phyloP scores from a whole-genome alignment of 768 basidiomycete genomes.

The Suillus cothurnatus region DNA sequence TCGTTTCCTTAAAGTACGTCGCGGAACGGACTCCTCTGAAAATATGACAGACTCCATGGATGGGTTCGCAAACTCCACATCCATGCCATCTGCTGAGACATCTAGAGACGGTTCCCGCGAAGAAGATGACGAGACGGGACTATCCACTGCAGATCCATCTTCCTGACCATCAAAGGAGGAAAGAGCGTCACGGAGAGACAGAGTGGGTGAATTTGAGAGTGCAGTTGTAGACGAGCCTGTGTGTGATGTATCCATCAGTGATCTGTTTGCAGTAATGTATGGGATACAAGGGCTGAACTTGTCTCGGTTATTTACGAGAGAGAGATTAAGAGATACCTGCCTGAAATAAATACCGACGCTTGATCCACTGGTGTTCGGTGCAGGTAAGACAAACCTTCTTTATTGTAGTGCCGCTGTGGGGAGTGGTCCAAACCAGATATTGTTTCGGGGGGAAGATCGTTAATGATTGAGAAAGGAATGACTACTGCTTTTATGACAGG shows the following conservation, averaged over 20 bases:
- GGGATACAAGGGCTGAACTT: neutral
- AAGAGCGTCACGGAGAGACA: slow-evolving; percentile 34
- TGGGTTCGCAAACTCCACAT: slow-evolving; percentile 24
- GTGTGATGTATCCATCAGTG: slow-evolving; percentile 7
- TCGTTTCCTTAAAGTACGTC: slow-evolving; percentile 32
- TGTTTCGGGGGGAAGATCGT: slow-evolving; percentile 9
- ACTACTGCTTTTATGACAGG: slow-evolving; percentile 8
- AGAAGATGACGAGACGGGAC: slow-evolving; percentile 34
- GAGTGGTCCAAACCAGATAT: slow-evolving; percentile 16
- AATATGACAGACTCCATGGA: slow-evolving; percentile 29
- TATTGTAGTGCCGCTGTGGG: slow-evolving; percentile 17
- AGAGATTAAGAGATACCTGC: slow-evolving; percentile 12
- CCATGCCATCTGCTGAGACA: slow-evolving; percentile 25
- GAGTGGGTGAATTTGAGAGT: slow-evolving; percentile 28
- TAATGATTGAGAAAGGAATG: slow-evolving; percentile 12
- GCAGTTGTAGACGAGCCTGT: slow-evolving; percentile 24
- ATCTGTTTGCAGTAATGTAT: slow-evolving; percentile 1
- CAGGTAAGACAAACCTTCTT: slow-evolving; percentile 13
- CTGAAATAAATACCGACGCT: slow-evolving; percentile 12
- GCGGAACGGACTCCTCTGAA: slow-evolving; percentile 22
- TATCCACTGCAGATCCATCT: slow-evolving; percentile 30
- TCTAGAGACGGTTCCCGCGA: slow-evolving; percentile 34
- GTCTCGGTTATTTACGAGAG: neutral
- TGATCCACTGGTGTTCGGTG: slow-evolving; percentile 16
- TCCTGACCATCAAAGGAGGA: slow-evolving; percentile 35